Conservation (phyloP, 768 basidiomycete genomes). For the Mycena capillaripes region DNA sequence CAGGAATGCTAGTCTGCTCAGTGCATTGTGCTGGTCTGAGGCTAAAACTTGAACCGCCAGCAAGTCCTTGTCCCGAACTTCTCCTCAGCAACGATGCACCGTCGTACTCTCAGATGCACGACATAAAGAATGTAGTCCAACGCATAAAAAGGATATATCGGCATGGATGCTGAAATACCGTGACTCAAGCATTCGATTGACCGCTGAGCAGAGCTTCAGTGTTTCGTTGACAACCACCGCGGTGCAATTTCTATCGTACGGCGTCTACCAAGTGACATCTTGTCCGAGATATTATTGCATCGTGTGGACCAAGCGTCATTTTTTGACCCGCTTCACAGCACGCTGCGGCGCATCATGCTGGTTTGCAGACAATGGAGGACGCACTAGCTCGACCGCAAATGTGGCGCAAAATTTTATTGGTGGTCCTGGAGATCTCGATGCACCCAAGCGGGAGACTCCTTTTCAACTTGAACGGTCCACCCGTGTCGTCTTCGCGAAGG, state of each 20-base stretch:
- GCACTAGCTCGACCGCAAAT: neutral
- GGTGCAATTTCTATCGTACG: neutral
- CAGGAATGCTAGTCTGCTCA: neutral
- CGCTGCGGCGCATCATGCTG: neutral
- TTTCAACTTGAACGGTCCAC: neutral
- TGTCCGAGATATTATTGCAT: neutral
- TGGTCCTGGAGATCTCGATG: too few relatives aligned
- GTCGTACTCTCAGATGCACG: neutral
- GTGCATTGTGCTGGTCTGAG: neutral
- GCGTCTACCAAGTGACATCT: neutral
- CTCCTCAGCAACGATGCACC: conserved; percentile 1
- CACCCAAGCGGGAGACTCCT: too few relatives aligned
- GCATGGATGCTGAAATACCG: neutral
- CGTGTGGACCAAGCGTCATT: neutral
- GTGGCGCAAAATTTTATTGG: neutral
- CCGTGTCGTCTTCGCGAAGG: conserved; percentile 75
- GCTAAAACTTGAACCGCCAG: neutral
- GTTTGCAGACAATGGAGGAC: neutral
- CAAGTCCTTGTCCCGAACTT: neutral
- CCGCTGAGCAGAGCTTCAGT: neutral
- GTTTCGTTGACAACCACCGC: neutral
- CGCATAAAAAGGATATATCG: neutral
- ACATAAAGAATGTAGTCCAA: neutral
- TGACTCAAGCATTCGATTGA: neutral
- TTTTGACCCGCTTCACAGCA: neutral